These are phyloP conservation scores for Cenchrus americanus DNA, from an alignment of 176 grass and related monocot genomes.

Conservation along the genomic window DNA sequence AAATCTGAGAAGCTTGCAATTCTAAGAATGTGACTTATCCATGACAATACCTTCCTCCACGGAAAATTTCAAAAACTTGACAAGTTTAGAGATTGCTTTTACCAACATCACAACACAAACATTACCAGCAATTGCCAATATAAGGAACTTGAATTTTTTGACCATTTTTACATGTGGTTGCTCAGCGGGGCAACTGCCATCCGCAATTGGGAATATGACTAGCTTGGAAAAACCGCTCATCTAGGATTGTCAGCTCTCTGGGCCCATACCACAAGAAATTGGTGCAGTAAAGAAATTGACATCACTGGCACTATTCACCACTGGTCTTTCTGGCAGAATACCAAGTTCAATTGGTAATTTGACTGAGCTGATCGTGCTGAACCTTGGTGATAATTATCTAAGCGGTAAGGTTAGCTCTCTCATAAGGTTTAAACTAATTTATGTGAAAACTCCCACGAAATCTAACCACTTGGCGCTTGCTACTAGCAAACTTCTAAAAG, in stretches of 20 bases:
- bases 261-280: neutral
- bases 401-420: neutral
- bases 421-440: neutral
- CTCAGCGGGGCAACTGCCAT: neutral
- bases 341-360: conserved; percentile 49
- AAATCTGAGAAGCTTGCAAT: neutral
- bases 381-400: conserved; percentile 20
- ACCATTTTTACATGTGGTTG: neutral
- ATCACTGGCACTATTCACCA: neutral
- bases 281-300: neutral
- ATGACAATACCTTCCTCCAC: neutral
- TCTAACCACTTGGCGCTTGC: too few relatives aligned
- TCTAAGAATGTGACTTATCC: neutral
- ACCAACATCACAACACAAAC: neutral
- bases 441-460: neutral
- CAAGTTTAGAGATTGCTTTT: accelerated
- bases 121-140: neutral
- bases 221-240: neutral
- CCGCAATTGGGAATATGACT: conserved; percentile 7
- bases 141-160: conserved; percentile 8
- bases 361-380: conserved; percentile 11
- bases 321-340: neutral
- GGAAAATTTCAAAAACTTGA: neutral
- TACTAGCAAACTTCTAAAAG: too few relatives aligned
- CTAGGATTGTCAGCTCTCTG: neutral